A percentile compares a stretch with the other conserved stretches of the same genome.
Conservation (phyloP, 148 eudicot genomes). For the Polygonum maritimum region DNA sequence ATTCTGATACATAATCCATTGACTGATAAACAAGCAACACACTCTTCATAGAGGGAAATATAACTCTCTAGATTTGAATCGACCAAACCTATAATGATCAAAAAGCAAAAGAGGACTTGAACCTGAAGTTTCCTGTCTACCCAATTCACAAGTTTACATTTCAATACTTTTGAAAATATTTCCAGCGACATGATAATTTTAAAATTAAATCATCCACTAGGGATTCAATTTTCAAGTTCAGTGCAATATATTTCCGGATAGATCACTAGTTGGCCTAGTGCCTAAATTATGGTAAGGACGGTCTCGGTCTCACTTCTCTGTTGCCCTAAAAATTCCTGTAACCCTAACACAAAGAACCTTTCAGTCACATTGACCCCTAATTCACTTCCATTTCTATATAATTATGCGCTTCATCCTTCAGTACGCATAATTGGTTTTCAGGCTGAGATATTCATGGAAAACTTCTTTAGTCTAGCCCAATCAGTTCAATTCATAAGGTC, state of each 20-base stretch:
- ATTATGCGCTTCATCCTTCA: background rate
- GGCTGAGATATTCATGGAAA: background rate
- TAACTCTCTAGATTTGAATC: background rate
- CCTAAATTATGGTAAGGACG: too few species aligned
- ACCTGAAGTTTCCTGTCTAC: background rate
- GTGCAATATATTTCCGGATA: too few species aligned
- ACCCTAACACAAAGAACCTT: too few species aligned
- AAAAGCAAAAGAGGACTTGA: background rate
- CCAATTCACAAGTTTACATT: background rate
- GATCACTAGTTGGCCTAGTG: too few species aligned
- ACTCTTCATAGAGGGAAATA: background rate
- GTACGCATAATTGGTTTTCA: background rate
- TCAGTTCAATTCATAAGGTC: background rate
- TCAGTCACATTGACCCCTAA: too few species aligned
- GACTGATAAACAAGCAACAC: background rate
- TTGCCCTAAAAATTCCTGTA: too few species aligned
- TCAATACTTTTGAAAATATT: background rate
- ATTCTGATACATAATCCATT: background rate
- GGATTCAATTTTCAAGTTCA: background rate
- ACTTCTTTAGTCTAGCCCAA: background rate
- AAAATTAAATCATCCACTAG: background rate
- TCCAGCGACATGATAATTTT: background rate
- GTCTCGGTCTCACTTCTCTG: too few species aligned
- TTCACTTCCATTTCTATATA: too few species aligned
- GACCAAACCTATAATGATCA: background rate